Conservation (phyloP, 345 rosid species). For the Barbarea vulgaris region DNA sequence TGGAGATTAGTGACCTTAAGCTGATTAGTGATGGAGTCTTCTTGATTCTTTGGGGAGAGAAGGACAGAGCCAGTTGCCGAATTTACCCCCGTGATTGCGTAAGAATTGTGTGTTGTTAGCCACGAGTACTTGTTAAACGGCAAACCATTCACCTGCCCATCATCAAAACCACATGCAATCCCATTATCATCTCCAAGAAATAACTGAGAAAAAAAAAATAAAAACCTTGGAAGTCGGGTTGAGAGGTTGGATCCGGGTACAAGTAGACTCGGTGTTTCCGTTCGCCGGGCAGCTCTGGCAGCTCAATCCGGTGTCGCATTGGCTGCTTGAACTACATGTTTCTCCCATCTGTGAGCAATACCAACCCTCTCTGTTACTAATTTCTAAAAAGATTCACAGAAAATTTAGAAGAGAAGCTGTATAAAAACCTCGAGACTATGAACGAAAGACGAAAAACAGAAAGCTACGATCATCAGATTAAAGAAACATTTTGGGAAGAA, state of each 20-base stretch:
- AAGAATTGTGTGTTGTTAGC: conserved; percentile 94
- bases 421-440: conserved; percentile 43
- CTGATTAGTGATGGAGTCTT: conserved; percentile 77
- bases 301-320: conserved; percentile 75
- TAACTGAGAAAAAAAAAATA: neutral
- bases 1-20: conserved; percentile 53
- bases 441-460: conserved; percentile 34
- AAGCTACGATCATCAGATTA: conserved; percentile 28
- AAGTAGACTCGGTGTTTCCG: conserved; percentile 80
- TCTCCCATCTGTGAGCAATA: conserved; percentile 69
- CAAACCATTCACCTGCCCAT: conserved; percentile 72
- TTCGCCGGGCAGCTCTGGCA: conserved; percentile 72
- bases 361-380: neutral
- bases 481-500: conserved; percentile 10
- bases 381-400: neutral
- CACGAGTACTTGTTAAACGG: conserved; percentile 87
- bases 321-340: conserved; percentile 62
- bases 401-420: neutral
- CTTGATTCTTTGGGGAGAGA: conserved; percentile 72
- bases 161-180: conserved; percentile 43
- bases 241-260: conserved; percentile 70
- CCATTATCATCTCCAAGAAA: neutral
- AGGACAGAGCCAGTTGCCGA: conserved; percentile 53
- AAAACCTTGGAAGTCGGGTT: conserved; percentile 74
- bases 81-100: conserved; percentile 49